Conservation (phyloP, 192 early-diverging fungal genomes). For the Linnemannia zychae region DNA sequence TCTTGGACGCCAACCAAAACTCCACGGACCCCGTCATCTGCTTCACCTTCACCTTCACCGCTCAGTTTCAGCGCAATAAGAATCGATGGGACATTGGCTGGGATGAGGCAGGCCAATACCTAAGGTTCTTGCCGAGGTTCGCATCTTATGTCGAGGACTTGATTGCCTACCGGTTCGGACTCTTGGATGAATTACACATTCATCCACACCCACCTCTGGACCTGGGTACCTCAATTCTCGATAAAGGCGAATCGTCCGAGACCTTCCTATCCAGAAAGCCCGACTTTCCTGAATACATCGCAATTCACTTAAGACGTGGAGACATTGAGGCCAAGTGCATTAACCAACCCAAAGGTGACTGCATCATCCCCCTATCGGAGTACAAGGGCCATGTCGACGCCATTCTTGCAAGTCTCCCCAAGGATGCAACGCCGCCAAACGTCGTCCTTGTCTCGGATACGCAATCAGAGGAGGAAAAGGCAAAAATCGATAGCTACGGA, state of each 20-base stretch:
- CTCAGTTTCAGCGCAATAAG: conserved; percentile 22
- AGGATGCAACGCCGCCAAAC: conserved; percentile 3
- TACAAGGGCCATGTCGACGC: conserved; percentile 39
- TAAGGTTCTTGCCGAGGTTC: conserved; percentile 39
- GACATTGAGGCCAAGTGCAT: conserved; percentile 34
- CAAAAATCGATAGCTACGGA: conserved; percentile 44
- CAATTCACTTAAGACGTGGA: conserved; percentile 44
- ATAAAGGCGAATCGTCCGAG: conserved; percentile 20
- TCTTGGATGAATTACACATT: background rate
- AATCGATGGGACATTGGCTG: conserved; percentile 38
- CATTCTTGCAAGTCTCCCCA: conserved; percentile 8
- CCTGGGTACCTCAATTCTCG: conserved; percentile 41
- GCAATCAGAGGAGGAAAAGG: conserved; percentile 37
- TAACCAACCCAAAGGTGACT: conserved; percentile 16
- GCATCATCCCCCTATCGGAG: conserved; percentile 30
- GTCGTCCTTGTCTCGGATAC: conserved; percentile 49
- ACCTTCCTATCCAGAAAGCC: conserved; percentile 32
- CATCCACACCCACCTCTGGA: conserved; percentile 32
- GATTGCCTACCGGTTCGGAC: conserved; percentile 35
- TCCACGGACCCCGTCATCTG: conserved; percentile 34
- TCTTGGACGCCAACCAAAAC: conserved; percentile 34
- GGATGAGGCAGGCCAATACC: conserved; percentile 24
- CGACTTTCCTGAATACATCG: conserved; percentile 29
- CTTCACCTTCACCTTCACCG: conserved; percentile 41
- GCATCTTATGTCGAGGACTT: conserved; percentile 46